These are phyloP conservation scores for Artemisia tridentata DNA, from an alignment of 129 eudicot species.

Conservation along the genomic window DNA sequence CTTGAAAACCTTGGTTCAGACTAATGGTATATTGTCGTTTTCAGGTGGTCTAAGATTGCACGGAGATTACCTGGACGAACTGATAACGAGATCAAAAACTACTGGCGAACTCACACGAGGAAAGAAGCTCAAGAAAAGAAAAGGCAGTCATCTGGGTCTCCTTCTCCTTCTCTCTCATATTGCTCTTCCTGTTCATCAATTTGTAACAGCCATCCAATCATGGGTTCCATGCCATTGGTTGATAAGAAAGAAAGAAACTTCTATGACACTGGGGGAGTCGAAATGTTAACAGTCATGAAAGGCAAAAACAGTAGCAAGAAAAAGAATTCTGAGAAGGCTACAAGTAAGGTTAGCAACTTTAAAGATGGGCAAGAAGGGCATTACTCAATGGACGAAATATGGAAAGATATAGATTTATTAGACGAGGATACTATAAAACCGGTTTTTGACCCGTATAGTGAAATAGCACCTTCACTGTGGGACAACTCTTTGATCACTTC, in stretches of 20 bases:
- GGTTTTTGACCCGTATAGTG: constrained; percentile 37
- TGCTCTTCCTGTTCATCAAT: constrained; percentile 43
- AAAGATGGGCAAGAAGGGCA: constrained; percentile 25
- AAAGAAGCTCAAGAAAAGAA: constrained; percentile 70
- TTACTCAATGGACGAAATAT: constrained; percentile 69
- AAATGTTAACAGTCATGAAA: constrained; percentile 17
- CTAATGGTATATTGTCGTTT: constrained; percentile 9
- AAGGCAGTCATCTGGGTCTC: constrained; percentile 33
- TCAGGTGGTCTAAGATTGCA: constrained; percentile 94
- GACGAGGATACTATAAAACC: constrained; percentile 41
- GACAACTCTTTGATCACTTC: constrained; percentile 41
- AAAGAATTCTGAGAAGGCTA: constrained; percentile 13
- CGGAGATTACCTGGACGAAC: constrained; percentile 82
- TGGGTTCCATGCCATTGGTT: constrained; percentile 26
- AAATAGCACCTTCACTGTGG: constrained; percentile 57
- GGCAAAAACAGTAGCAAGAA: constrained; percentile 17
- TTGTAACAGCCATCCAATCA: constrained; percentile 28
- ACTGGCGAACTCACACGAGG: constrained; percentile 90
- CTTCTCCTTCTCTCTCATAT: constrained; percentile 35
- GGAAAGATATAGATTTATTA: constrained; percentile 55
- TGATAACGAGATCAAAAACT: constrained; percentile 87
- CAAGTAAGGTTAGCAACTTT: constrained; percentile 17
- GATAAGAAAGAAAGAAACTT: constrained; percentile 38
- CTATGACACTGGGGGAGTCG: constrained; percentile 49
- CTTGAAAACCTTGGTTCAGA: not conserved